These are phyloP conservation scores for Spiraea crenata DNA, from an alignment of 331 rosid genomes.

Conservation along the genomic window DNA sequence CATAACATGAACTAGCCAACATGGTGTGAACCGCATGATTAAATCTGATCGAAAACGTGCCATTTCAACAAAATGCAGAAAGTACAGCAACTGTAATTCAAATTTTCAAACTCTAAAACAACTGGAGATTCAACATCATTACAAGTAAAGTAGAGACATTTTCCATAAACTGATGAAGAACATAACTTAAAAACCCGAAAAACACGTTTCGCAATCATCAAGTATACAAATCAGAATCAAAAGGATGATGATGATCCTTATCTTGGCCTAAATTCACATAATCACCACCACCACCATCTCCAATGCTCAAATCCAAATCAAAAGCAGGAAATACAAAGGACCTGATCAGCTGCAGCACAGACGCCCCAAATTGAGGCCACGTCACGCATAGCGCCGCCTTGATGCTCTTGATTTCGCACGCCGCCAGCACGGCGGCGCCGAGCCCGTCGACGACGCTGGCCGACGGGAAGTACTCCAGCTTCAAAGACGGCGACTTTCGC, in stretches of 20 bases:
- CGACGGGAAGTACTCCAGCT: constrained; percentile 62
- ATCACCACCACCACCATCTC: constrained; percentile 7
- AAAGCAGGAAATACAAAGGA: constrained; percentile 42
- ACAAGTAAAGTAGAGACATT: not conserved
- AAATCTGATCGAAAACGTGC: not conserved
- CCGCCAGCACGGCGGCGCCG: constrained; percentile 61
- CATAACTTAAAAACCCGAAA: not conserved
- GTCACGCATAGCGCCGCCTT: constrained; percentile 59
- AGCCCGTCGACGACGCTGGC: constrained; percentile 87
- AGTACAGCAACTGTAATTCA: too few species aligned
- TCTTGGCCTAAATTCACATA: constrained; percentile 25
- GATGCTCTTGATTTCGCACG: constrained; percentile 54
- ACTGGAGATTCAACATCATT: not conserved
- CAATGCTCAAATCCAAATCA: constrained; percentile 38
- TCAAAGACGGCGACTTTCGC: constrained; percentile 34
- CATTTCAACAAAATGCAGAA: too few species aligned
- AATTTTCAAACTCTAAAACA: too few species aligned
- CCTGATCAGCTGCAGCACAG: constrained; percentile 46
- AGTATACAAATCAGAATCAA: constrained; percentile 60
- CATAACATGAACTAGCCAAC: constrained; percentile 6
- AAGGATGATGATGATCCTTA: constrained; percentile 43
- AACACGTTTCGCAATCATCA: constrained; percentile 19
- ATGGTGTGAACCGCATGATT: constrained; percentile 29
- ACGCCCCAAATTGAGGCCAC: constrained; percentile 69
- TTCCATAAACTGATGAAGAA: not conserved